Base-by-base conservation (phyloP, 805 yeast genomes). In the Candida glaebosa region DNA sequence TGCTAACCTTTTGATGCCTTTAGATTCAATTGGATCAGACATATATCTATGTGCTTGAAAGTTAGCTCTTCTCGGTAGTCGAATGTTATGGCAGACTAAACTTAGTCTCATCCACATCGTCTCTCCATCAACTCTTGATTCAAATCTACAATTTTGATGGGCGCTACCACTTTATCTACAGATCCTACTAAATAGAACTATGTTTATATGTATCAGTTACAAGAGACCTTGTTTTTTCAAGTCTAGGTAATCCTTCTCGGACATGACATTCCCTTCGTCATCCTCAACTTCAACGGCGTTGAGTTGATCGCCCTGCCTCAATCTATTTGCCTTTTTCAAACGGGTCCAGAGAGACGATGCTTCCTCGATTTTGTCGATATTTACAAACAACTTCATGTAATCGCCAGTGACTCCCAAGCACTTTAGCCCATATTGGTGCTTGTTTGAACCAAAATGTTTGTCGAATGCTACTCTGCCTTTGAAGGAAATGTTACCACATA, bases 231-330 rank as follows among this genome's bases (percentile, higher is more conserved):
- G 98, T 50, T 79, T 83, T 63, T 87, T 86, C 57, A 91, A 70
- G 50, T 93, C 97, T 15, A 81, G 73, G 60, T 87, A 91, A 33
- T 87, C 90, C 50, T 79, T 78, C 51, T 81, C 83, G 25, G 84
- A 77, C 95, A 91, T 84, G 12, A 87, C 96, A 56, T 93, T 91
- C 8, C 98, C 99, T 14, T 87, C 89, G 1, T 79, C 84, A 56
- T 93, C 98, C 58, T 91, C 98, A 26, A 90, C 85, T 60, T 93
- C 96, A 9, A 83, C 73, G 1, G 79, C 78, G 40, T 72, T 69
- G 47, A 82, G 85, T 35, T 54, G 57, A 40, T 71, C 67, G 18
- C 65, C 66, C 24, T 69, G 68, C 39, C 60, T 61, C 7, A 58
- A 50, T 32, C 74, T 57, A 3, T 54, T 50, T 37, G 68, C 67